Conservation (phyloP, 2,329 filamentous ascomycete genomes). For the Colletotrichum agaves region DNA sequence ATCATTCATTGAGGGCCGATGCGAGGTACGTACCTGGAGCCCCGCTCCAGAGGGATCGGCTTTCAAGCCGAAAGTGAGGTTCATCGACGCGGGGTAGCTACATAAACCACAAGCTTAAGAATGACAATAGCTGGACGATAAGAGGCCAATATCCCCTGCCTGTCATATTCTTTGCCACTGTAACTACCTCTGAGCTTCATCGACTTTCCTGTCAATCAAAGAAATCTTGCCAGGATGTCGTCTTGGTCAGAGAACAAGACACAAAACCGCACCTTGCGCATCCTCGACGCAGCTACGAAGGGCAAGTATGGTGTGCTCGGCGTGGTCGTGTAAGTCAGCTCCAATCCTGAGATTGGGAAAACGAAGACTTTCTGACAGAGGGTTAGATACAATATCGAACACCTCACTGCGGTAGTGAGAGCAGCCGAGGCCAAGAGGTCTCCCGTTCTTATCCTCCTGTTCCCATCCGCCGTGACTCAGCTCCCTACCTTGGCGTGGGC, state of each 20-base stretch:
- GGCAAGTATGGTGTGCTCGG: slow-evolving; percentile 65
- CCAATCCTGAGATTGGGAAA: not conserved
- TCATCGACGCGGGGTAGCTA: slow-evolving; percentile 11
- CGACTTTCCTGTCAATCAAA: too few relatives aligned
- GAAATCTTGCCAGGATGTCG: not conserved
- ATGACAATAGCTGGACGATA: not conserved
- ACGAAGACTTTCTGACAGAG: slow-evolving; percentile 41
- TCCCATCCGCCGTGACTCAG: slow-evolving; percentile 46
- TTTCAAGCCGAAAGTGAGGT: slow-evolving; percentile 18
- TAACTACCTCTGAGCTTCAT: too few relatives aligned
- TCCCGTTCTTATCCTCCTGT: slow-evolving; percentile 76
- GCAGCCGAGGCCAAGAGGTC: slow-evolving; percentile 75
- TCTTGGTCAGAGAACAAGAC: slow-evolving; percentile 28
- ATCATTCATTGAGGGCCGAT: not conserved
- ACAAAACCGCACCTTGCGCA: slow-evolving; percentile 41
- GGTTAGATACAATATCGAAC: slow-evolving; percentile 74
- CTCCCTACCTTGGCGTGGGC: slow-evolving; percentile 65
- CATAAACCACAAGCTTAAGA: not conserved
- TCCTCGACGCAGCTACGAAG: slow-evolving; percentile 61
- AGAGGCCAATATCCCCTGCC: not conserved
- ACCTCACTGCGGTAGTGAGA: slow-evolving; percentile 73
- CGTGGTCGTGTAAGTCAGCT: slow-evolving; percentile 56
- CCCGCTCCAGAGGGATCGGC: not conserved
- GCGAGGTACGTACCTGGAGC: not conserved
- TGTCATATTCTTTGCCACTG: not conserved